Base-by-base conservation (phyloP, 2,329 filamentous ascomycete species). In the Pseudogymnoascus sp. region DNA sequence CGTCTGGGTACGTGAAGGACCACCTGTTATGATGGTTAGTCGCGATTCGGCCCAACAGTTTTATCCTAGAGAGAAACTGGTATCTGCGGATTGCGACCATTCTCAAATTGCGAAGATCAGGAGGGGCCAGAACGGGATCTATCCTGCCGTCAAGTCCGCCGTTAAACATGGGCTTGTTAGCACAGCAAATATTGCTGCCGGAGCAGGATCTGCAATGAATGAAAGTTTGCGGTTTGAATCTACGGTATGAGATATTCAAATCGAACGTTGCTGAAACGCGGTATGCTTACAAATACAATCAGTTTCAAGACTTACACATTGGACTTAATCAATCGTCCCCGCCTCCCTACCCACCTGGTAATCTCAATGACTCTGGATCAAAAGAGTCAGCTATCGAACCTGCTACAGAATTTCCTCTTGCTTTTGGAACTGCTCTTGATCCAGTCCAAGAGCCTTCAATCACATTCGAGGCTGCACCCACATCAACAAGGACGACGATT, bases 91-190 rank as follows among this genome's bases (percentile, higher is more conserved):
- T 28, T 45, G 34, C 13, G 66, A 68, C 37, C 67, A 68, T 61
- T 67, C 67, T 10, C 48, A 61, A 28, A 68, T 68, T 62, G 67
- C 67, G 7, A 68, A 68, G 43, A 63, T 68, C 34, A 63, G 6
- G 23, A 45, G 41, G 2, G 41, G 41, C 19, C 41, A 63, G 51
- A 60, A 19, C 21, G 51, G 51, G 4, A 60, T 60, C 16, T 60
- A 60, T 10, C 51, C 51, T 21, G 25, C 25, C 31, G 21, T 60
- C 6, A 60, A 60, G 51, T 7, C 51, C 6, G 51, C 51, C n/a
- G 51, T 60, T 2, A 60, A 60, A 31, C 51, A 36, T 31, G 51
- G 25, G 11, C 51, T 60, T 21, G 41, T 45, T 1, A 45, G 41
- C 41, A 45, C 41, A 45, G 41, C 41, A 45, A 45, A 21, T 8